Evolutionary conservation across 2,329 filamentous ascomycete species (phyloP).

Genomic region (Karstenula rhodostoma): DNA sequence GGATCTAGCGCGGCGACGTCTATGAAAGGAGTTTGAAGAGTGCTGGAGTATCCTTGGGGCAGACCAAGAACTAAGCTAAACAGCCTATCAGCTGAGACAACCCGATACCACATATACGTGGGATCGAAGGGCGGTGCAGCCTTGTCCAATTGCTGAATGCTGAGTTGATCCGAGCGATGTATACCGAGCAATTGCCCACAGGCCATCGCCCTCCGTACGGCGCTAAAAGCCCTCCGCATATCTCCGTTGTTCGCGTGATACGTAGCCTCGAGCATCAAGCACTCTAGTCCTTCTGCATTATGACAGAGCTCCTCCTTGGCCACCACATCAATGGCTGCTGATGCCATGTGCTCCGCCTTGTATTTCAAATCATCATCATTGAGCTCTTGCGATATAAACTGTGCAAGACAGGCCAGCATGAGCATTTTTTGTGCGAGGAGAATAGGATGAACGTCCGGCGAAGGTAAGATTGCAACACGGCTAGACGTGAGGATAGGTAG

Average conservation of each 20-base stretch:
- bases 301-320: slow-evolving; percentile 6
- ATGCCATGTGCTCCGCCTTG: slow-evolving; percentile 10
- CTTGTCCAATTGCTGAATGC: slow-evolving; percentile 2
- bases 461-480: background rate
- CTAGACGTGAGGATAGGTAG: slow-evolving; percentile 1
- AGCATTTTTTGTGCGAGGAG: slow-evolving; percentile 15
- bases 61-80: slow-evolving; percentile 13
- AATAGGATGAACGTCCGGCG: slow-evolving; percentile 10
- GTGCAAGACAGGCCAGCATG: slow-evolving; percentile 12
- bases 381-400: slow-evolving; percentile 2
- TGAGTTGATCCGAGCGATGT: background rate
- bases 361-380: background rate
- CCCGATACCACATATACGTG: slow-evolving; percentile 11
- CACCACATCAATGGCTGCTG: slow-evolving; percentile 10
- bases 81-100: slow-evolving; percentile 7
- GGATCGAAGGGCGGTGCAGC: slow-evolving; percentile 6
- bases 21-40: background rate
- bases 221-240: slow-evolving; percentile 9
- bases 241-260: slow-evolving; percentile 11
- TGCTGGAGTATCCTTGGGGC: slow-evolving; percentile 9
- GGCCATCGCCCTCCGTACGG: slow-evolving; percentile 14
- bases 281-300: slow-evolving; percentile 13
- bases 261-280: slow-evolving; percentile 16
- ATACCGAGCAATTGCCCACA: slow-evolving; percentile 11
- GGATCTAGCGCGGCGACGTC: background rate